Percentiles rank a stretch among this genome's conserved stretches.
Evolutionary conservation across 2,329 filamentous ascomycete species (phyloP).

Genomic region (Aspergillus transmontanensis): DNA sequence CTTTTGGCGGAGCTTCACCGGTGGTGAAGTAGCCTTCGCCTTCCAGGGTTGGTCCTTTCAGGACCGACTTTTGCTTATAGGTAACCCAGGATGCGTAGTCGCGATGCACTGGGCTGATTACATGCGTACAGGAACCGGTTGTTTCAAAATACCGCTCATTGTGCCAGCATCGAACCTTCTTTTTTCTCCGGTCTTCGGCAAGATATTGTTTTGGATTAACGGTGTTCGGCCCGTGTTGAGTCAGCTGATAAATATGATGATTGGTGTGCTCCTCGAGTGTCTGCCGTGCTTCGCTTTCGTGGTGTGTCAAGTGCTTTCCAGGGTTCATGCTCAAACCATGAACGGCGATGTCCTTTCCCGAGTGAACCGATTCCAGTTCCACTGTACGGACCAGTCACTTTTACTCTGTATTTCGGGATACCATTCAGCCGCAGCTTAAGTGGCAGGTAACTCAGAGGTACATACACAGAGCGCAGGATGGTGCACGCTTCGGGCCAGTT

Average conservation of each 20-base stretch:
- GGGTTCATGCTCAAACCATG: neutral
- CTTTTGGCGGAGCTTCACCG: neutral
- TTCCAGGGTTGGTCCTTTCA: neutral
- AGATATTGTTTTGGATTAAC: neutral
- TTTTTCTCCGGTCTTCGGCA: neutral
- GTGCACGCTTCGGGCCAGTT: slow-evolving; percentile 16
- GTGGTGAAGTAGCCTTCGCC: neutral
- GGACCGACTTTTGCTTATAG: neutral
- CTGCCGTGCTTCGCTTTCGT: neutral
- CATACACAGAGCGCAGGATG: neutral
- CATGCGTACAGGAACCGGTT: neutral
- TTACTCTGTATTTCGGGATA: neutral
- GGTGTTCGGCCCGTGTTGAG: neutral
- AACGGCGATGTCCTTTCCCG: neutral
- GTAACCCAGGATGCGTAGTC: neutral
- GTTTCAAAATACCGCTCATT: neutral
- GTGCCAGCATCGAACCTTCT: neutral
- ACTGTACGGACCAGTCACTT: neutral
- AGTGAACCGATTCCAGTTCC: neutral
- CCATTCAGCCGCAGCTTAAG: slow-evolving; percentile 5
- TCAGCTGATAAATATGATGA: neutral
- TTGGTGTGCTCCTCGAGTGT: neutral
- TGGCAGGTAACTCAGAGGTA: neutral
- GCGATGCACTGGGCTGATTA: neutral
- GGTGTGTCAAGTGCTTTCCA: neutral